Conservation (phyloP, 495 filamentous ascomycete genomes). For the Parachaetomium inaequale region DNA sequence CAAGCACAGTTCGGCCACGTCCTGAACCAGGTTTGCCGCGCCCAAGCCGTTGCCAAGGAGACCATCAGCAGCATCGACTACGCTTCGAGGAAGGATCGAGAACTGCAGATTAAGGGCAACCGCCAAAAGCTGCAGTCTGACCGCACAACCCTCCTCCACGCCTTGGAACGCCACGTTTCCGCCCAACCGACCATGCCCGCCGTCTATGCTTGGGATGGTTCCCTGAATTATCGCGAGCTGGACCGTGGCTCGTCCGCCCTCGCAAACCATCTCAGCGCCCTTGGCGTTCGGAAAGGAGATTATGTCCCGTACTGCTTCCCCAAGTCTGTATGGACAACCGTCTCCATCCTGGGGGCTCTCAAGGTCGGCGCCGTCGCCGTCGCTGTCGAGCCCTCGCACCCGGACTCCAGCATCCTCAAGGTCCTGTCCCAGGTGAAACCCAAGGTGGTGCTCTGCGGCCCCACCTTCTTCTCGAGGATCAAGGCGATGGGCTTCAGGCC, state of each 20-base stretch:
- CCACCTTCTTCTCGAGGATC: slow-evolving; percentile 4
- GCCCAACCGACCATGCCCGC: slow-evolving; percentile 33
- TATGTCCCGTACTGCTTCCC: slow-evolving; percentile 44
- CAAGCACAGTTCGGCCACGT: slow-evolving; percentile 14
- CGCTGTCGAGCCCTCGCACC: slow-evolving; percentile 57
- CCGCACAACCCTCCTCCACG: slow-evolving; percentile 5
- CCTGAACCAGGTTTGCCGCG: slow-evolving; percentile 10
- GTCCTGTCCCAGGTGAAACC: slow-evolving; percentile 29
- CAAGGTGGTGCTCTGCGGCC: slow-evolving; percentile 23
- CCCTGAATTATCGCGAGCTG: slow-evolving; percentile 49
- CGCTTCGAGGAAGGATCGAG: slow-evolving; percentile 10
- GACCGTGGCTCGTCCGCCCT: slow-evolving; percentile 45
- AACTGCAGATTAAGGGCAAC: slow-evolving; percentile 12
- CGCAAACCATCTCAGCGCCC: slow-evolving; percentile 40
- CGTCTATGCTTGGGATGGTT: slow-evolving; percentile 44
- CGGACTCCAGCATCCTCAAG: slow-evolving; percentile 42
- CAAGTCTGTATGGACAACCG: slow-evolving; percentile 43
- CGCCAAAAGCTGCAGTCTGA: not conserved
- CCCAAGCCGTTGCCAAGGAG: slow-evolving; percentile 1
- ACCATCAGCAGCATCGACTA: slow-evolving; percentile 11
- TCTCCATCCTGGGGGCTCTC: slow-evolving; percentile 41
- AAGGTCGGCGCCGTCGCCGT: slow-evolving; percentile 46
- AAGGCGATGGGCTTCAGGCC: slow-evolving; percentile 2
- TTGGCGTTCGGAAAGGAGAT: slow-evolving; percentile 37
- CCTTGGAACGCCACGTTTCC: slow-evolving; percentile 27